Evolutionary conservation across 108 stramenopile species (phyloP), one percentile per base, ranked within the genome.

Genomic region (Cyclotella choctawhatcheeana): DNA sequence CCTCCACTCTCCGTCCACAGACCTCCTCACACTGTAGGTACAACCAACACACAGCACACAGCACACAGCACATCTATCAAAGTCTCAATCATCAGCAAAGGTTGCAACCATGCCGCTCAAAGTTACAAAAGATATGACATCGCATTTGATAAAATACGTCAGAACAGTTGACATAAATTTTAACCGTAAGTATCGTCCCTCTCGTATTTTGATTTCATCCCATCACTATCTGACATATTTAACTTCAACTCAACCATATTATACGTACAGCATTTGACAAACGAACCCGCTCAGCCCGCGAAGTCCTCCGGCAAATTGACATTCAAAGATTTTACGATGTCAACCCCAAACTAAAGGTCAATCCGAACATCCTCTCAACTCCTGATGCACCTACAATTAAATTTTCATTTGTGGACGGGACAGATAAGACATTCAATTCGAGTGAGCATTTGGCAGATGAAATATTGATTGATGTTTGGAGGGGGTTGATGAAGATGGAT

Each of bases 91-190:
- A 7, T 54, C 53, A 29, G 53, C 25, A 22, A 29, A 27, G 3
- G 4, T 56, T 20, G 13, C 58, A 37, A 44, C 51, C 44, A 90
- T 90, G 89, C 87, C 89, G 12, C 83, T 89, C 62, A 91, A 91
- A 78, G 80, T 89, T 40, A 79, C 79, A 34, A 91, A 91, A 58
- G 90, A 86, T 35, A 77, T 86, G 56, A 81, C 88, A 44, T 77
- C 91, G 35, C 81, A 86, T 45, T 76, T 92, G 44, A 85, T 92
- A 64, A 86, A 88, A 82, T 92, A 83, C 72, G 82, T 92, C 31
- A 74, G 76, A 59, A 64, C 44, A 14, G 80, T 92, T 43, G 91
- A 92, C 44, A 74, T 92, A 24, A 58, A 51, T 29, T 92, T 88
- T 74, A 92, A 92, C 60, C 91, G 89, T 91, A 69, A 85, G 89